A percentile compares a stretch with the other conserved stretches of the same genome.
Conservation (phyloP, 305 asterid genomes). For the Fraxinus ornus region DNA sequence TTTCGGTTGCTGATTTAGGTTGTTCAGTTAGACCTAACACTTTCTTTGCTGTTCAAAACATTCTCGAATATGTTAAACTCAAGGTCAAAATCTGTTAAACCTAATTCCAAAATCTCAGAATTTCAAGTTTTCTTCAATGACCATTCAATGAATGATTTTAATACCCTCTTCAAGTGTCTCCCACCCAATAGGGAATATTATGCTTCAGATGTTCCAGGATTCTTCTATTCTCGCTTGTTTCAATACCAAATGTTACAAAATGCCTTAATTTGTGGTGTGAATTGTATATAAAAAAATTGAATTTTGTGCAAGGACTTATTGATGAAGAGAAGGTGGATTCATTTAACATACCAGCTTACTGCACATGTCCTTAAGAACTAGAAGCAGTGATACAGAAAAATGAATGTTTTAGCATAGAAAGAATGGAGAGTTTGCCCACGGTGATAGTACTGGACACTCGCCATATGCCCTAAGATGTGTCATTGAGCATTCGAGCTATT, state of each 20-base stretch:
- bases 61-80: constrained; percentile 11
- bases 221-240: constrained; percentile 18
- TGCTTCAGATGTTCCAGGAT: constrained; percentile 22
- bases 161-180: constrained; percentile 18
- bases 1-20: constrained; percentile 22
- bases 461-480: neutral
- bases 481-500: neutral
- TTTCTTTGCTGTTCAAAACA: constrained; percentile 8
- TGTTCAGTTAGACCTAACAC: constrained; percentile 34
- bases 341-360: neutral
- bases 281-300: no score
- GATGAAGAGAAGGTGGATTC: constrained; percentile 1
- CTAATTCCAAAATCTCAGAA: neutral
- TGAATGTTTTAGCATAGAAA: constrained; percentile 1
- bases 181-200: neutral
- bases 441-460: neutral
- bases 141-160: constrained; percentile 22
- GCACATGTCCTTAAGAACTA: neutral
- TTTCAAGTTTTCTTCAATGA: constrained; percentile 29
- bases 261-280: no score
- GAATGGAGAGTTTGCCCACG: neutral
- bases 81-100: neutral
- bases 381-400: neutral
- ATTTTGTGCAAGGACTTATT: neutral
- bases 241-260: neutral